Base-by-base conservation (phyloP, 176 grass and related monocot genomes). In the Panicum miliaceum region DNA sequence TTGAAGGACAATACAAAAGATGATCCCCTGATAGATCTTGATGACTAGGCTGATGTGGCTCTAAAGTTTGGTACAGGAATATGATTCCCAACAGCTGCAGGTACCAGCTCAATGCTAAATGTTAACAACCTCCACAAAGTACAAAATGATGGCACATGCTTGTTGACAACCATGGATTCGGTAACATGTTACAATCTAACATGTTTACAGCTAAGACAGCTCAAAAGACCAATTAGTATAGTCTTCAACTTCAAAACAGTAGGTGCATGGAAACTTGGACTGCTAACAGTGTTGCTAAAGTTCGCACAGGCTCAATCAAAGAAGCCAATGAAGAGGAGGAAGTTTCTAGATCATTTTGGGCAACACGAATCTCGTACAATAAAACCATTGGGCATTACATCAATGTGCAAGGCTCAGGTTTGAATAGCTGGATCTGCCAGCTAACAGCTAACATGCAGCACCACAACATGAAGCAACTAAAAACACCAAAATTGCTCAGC, bases 401-500 rank as follows among this genome's bases (percentile, higher is more conserved):
- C 41, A 68, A 37, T 23, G 19, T 64, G 76, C 42, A 80, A 80
- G 67, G 29, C 20, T 64, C 27, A 80, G 9, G 42, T 16, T 48
- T 41, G 20, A 73, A 57, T 76, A 59, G 73, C 52, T 58, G 11
- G 20, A 73, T 80, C 56, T 64, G 51, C 57, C 19, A 19, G 18
- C 11, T 74, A 67, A 32, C 26, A 14, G 29, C 16, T 68, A 71
- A 54, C 20, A 68, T 26, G 51, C 36, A 42, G 38, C 43, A 25
- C 62, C 7, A 48, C 25, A 73, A 10, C 66, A 38, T n/a, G 12
- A 32, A 54, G 58, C 8, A 1, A 80, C 46, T 60, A 6, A n/a
- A 68, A 68, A 77, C 38, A 75, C 23, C 29, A 83, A 87, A 87
- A 75, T 45, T 90, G 29, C 62, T 36, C 75, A 79, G 2, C 13